Percentiles rank a stretch among this genome's conserved stretches.
Conservation (phyloP, 441 rosid genomes). For the Croton setiger region DNA sequence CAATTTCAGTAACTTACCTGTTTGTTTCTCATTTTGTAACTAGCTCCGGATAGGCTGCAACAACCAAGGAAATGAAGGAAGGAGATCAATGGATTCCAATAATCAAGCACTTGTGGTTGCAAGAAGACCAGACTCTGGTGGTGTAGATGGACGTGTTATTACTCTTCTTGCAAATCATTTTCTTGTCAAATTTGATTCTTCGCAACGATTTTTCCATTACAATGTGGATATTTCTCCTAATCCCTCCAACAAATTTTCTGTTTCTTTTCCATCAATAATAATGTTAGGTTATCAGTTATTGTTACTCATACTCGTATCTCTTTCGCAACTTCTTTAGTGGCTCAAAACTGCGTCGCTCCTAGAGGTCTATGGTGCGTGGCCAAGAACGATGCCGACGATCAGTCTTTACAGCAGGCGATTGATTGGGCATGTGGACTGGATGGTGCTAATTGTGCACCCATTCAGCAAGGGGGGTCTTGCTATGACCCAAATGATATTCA, state of each 20-base stretch:
- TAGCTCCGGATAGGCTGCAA: constrained; percentile 47
- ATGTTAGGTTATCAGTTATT: constrained; percentile 14
- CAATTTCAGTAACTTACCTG: constrained; percentile 27
- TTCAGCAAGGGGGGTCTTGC: constrained; percentile 75
- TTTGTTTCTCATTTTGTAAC: constrained; percentile 26
- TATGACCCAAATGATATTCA: constrained; percentile 60
- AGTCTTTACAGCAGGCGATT: constrained; percentile 64
- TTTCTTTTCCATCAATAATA: constrained; percentile 10
- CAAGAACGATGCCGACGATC: constrained; percentile 94
- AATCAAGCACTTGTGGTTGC: constrained; percentile 55
- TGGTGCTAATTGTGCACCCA: constrained; percentile 66
- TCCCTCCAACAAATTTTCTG: constrained; percentile 39
- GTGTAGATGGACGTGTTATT: constrained; percentile 68
- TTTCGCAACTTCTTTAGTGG: constrained; percentile 23
- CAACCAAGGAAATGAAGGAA: too few relatives aligned
- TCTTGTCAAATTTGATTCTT: constrained; percentile 67
- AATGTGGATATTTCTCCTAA: constrained; percentile 79
- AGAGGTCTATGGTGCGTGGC: constrained; percentile 93
- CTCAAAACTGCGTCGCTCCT: constrained; percentile 29
- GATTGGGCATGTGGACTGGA: constrained; percentile 94
- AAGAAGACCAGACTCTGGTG: constrained; percentile 88
- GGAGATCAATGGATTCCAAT: too few relatives aligned
- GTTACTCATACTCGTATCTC: constrained; percentile 6
- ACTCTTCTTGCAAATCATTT: constrained; percentile 92
- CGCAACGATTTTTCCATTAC: constrained; percentile 74